Conservation (phyloP, 306 rosid genomes). For the Trifolium fragiferum region DNA sequence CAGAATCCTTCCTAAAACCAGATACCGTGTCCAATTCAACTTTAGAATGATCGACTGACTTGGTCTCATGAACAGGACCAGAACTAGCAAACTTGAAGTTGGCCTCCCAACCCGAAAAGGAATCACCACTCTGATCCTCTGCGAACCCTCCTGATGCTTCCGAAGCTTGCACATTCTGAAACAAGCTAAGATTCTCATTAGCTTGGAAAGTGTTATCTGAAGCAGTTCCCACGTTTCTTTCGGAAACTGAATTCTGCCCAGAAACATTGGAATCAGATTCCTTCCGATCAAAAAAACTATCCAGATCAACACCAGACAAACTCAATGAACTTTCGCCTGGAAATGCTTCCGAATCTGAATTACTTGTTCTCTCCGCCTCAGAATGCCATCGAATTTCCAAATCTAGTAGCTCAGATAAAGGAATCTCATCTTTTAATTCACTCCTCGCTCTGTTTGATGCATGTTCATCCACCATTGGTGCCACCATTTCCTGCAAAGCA, state of each 20-base stretch:
- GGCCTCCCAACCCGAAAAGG: slow-evolving; percentile 79
- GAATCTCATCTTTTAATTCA: slow-evolving; percentile 60
- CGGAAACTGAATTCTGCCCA: slow-evolving; percentile 40
- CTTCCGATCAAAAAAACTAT: slow-evolving; percentile 55
- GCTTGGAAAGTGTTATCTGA: slow-evolving; percentile 45
- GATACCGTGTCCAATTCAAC: slow-evolving; percentile 55
- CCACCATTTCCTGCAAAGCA: slow-evolving; percentile 73
- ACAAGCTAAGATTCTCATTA: slow-evolving; percentile 58
- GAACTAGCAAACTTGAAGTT: slow-evolving; percentile 64
- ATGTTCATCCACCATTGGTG: slow-evolving; percentile 46
- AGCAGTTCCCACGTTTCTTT: slow-evolving; percentile 32
- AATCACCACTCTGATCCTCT: slow-evolving; percentile 53
- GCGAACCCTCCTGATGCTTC: slow-evolving; percentile 44
- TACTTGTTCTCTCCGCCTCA: slow-evolving; percentile 56
- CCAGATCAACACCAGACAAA: slow-evolving; percentile 67
- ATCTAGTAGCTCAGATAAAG: slow-evolving; percentile 70
- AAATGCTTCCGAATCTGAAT: slow-evolving; percentile 41
- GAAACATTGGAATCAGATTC: slow-evolving; percentile 45
- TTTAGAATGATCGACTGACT: slow-evolving; percentile 52
- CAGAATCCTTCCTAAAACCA: slow-evolving; percentile 49
- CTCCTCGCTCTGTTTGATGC: slow-evolving; percentile 52
- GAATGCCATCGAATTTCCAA: slow-evolving; percentile 80
- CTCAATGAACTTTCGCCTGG: slow-evolving; percentile 52
- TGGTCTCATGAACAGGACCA: slow-evolving; percentile 45
- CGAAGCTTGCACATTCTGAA: slow-evolving; percentile 57